Evolutionary conservation across 805 yeast species (phyloP).

Genomic region (Ogataea paradorogensis): DNA sequence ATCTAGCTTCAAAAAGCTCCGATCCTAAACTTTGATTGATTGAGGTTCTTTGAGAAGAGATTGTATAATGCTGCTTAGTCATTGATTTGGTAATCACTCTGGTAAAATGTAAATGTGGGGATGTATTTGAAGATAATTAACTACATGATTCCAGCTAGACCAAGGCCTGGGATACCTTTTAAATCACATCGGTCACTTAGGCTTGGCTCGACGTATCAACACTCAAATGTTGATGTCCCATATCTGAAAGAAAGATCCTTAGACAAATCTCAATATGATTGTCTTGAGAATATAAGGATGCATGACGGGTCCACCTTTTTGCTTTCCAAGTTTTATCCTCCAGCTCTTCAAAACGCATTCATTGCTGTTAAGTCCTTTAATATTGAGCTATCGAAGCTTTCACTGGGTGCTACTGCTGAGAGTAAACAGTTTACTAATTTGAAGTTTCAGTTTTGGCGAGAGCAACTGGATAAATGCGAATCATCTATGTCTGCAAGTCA

Average conservation of each 20-base stretch:
- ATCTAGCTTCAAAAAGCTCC: neutral
- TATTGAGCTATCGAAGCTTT: conserved; percentile 46
- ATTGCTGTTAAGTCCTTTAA: conserved; percentile 65
- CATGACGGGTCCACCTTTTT: conserved; percentile 63
- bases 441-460: conserved; percentile 75
- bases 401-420: conserved; percentile 27
- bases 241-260: conserved; percentile 9
- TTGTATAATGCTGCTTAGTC: neutral
- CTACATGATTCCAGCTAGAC: neutral
- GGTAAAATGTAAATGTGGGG: conserved; percentile 3
- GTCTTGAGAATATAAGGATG: conserved; percentile 42
- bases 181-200: neutral
- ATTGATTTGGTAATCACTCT: neutral
- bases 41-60: too few relatives aligned
- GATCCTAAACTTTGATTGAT: too few relatives aligned
- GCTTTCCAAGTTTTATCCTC: conserved; percentile 67
- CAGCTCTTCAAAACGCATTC: conserved; percentile 57
- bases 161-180: neutral
- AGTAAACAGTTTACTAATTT: conserved; percentile 41
- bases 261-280: conserved; percentile 41
- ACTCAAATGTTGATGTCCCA: neutral
- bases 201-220: neutral
- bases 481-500: neutral
- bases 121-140: neutral
- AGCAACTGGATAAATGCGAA: conserved; percentile 46